These are phyloP conservation scores for Linderina pennispora DNA, from an alignment of 192 early-diverging fungal genomes.

Conservation along the genomic window DNA sequence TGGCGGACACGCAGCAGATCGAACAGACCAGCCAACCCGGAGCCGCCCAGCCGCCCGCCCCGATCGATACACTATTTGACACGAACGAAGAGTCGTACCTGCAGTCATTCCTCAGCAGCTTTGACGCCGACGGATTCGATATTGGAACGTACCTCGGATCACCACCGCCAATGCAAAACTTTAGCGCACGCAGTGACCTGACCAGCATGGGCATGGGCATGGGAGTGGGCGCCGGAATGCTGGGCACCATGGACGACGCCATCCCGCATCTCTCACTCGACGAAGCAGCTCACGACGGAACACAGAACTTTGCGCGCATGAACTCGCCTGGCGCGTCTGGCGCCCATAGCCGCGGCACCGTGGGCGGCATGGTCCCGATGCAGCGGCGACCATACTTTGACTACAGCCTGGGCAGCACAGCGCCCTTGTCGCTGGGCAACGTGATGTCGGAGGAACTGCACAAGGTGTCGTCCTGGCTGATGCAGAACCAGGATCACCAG, in stretches of 20 bases:
- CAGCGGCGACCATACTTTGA: conserved; percentile 27
- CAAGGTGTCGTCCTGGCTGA: conserved; percentile 43
- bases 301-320: conserved; percentile 15
- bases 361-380: conserved; percentile 19
- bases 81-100: conserved; percentile 40
- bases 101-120: conserved; percentile 43
- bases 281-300: conserved; percentile 10
- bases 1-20: not conserved
- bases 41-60: not conserved
- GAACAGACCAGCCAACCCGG: not conserved
- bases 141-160: conserved; percentile 24
- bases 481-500: conserved; percentile 35
- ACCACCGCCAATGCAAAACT: conserved; percentile 29
- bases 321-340: not conserved
- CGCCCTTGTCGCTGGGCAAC: conserved; percentile 35
- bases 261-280: conserved; percentile 43
- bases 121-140: conserved; percentile 36
- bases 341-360: not conserved
- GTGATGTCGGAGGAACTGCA: conserved; percentile 42
- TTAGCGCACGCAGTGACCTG: conserved; percentile 29
- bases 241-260: conserved; percentile 42
- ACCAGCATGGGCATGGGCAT: conserved; percentile 28
- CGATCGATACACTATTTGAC: conserved; percentile 28
- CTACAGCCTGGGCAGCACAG: conserved; percentile 35
- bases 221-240: conserved; percentile 42